These are phyloP conservation scores for Rhodofomes roseus DNA, from an alignment of 1,284 basidiomycete species.

Conservation along the genomic window DNA sequence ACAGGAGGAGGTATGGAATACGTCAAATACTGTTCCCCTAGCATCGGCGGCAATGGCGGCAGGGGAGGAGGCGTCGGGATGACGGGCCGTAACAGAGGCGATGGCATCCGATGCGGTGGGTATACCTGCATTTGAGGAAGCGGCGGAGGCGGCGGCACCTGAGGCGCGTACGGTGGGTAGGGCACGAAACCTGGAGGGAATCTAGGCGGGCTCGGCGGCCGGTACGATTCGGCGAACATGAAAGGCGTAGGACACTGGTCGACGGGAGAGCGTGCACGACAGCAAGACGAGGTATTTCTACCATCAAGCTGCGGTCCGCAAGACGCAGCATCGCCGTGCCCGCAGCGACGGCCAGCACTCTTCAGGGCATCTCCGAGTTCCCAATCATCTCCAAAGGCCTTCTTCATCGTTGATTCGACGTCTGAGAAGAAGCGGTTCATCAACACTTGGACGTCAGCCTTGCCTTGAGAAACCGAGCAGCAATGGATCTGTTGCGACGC, in stretches of 20 bases:
- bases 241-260: too few relatives aligned
- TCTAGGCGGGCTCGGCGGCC: not conserved
- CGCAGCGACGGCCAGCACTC: constrained; percentile 9
- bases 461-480: constrained; percentile 50
- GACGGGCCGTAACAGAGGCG: not conserved
- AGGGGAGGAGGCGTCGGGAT: not conserved
- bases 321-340: not conserved
- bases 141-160: constrained; percentile 1
- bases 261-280: not conserved
- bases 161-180: not conserved
- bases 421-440: constrained; percentile 59
- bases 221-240: too few relatives aligned
- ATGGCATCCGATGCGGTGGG: not conserved
- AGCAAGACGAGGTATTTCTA: not conserved
- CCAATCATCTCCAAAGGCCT: constrained; percentile 39
- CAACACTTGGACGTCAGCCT: constrained; percentile 39
- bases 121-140: not conserved
- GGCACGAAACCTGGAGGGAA: not conserved
- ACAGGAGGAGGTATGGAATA: not conserved
- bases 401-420: constrained; percentile 46
- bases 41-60: constrained; percentile 9
- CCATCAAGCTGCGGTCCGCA: not conserved
- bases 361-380: constrained; percentile 2
- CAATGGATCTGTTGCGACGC: constrained; percentile 25
- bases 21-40: not conserved